Conservation (phyloP, 805 yeast species). For the Komagataella pastoris region DNA sequence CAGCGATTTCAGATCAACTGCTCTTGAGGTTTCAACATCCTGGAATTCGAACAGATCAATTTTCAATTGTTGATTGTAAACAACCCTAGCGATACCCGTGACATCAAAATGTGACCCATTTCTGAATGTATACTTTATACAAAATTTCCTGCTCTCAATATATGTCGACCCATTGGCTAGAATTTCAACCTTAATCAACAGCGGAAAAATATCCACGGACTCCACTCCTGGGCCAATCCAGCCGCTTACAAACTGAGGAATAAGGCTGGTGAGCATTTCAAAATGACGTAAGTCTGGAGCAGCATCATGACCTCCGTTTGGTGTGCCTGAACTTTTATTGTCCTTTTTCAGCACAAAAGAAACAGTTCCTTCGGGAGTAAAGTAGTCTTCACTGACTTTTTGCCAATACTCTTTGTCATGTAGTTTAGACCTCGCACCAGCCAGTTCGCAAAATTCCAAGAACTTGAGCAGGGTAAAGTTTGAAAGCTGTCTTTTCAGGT, state of each 20-base stretch:
- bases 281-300: constrained; percentile 34
- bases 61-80: constrained; percentile 46
- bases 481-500: constrained; percentile 7
- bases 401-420: constrained; percentile 37
- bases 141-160: constrained; percentile 37
- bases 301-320: not conserved
- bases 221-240: constrained; percentile 37
- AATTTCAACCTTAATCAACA: constrained; percentile 34
- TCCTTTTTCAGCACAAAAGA: constrained; percentile 31
- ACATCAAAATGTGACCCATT: constrained; percentile 64
- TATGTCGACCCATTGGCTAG: constrained; percentile 39
- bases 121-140: constrained; percentile 35
- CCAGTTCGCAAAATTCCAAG: constrained; percentile 6
- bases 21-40: not conserved
- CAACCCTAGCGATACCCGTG: constrained; percentile 46
- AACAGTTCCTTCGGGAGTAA: constrained; percentile 35
- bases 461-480: constrained; percentile 8
- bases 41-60: constrained; percentile 63
- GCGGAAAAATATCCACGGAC: constrained; percentile 36
- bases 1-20: not conserved
- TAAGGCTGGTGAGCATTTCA: constrained; percentile 48
- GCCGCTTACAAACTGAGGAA: constrained; percentile 49
- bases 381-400: constrained; percentile 32
- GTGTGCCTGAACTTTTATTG: constrained; percentile 5
- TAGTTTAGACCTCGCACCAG: constrained; percentile 17